Percentiles rank a stretch among this genome's conserved stretches.
Conservation (phyloP, 2,329 filamentous ascomycete genomes). For the Hymenoscyphus repandus region DNA sequence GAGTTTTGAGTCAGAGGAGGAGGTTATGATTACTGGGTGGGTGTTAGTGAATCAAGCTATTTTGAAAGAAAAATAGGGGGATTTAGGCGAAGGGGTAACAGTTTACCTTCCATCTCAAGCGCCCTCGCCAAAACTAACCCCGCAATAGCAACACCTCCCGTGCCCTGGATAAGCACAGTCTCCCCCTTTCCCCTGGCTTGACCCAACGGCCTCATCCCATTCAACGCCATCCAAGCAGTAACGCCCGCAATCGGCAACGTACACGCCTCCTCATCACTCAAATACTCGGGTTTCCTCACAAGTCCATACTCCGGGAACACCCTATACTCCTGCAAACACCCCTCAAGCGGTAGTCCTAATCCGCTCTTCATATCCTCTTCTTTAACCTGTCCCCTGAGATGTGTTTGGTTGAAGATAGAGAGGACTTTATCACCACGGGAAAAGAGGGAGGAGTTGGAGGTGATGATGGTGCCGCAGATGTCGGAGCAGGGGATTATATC, state of each 20-base stretch:
- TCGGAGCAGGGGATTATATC: slow-evolving; percentile 58
- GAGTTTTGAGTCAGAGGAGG: slow-evolving; percentile 48
- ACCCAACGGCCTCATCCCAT: slow-evolving; percentile 51
- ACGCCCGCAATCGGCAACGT: slow-evolving; percentile 57
- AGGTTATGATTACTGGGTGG: slow-evolving; percentile 46
- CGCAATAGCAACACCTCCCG: slow-evolving; percentile 46
- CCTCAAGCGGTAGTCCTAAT: slow-evolving; percentile 59
- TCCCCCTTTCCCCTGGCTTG: slow-evolving; percentile 42
- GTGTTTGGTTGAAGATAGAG: slow-evolving; percentile 55
- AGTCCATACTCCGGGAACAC: slow-evolving; percentile 53
- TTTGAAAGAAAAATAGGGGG: too few relatives aligned
- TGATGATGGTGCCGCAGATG: slow-evolving; percentile 59
- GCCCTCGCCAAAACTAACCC: slow-evolving; percentile 51
- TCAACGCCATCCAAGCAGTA: slow-evolving; percentile 62
- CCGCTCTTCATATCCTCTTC: slow-evolving; percentile 40
- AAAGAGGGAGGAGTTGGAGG: slow-evolving; percentile 42
- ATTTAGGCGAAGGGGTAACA: too few relatives aligned
- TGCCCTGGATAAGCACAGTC: slow-evolving; percentile 48
- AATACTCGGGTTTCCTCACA: slow-evolving; percentile 50
- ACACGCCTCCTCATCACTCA: slow-evolving; percentile 54
- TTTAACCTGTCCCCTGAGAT: slow-evolving; percentile 29
- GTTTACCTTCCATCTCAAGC: slow-evolving; percentile 42
- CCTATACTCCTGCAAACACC: slow-evolving; percentile 53
- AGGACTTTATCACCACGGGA: slow-evolving; percentile 60
- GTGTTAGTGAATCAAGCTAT: not conserved